Evolutionary conservation across 148 eudicot genomes (phyloP).

Genomic region (Rhododendron griersonianum): DNA sequence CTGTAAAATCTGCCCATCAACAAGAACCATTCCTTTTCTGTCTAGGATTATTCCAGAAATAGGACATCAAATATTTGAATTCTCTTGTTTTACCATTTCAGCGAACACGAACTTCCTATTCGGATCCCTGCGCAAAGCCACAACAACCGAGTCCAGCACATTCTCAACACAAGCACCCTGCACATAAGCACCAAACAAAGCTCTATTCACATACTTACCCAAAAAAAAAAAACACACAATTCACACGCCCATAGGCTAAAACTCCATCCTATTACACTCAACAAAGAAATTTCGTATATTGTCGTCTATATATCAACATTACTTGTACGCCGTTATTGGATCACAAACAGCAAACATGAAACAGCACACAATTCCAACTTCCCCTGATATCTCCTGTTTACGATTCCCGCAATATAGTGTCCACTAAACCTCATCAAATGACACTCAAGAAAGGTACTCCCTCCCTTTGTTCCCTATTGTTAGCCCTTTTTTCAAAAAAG

Average conservation of each 20-base stretch:
- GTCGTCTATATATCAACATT: neutral
- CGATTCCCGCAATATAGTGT: too few relatives aligned
- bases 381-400: too few relatives aligned
- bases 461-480: too few relatives aligned
- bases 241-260: neutral
- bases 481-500: too few relatives aligned
- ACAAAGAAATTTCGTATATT: neutral
- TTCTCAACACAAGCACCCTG: constrained; percentile 89
- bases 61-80: neutral
- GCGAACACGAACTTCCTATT: constrained; percentile 82
- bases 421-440: neutral
- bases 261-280: neutral
- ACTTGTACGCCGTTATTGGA: constrained; percentile 73
- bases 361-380: neutral
- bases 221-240: neutral
- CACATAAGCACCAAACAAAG: constrained; percentile 17
- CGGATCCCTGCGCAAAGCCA: constrained; percentile 54
- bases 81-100: constrained; percentile 56
- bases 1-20: neutral
- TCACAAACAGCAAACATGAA: constrained; percentile 13
- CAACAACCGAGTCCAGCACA: constrained; percentile 71
- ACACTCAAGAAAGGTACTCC: too few relatives aligned
- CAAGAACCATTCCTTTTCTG: neutral
- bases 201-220: neutral
- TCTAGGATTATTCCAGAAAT: neutral